Evolutionary conservation across 768 basidiomycete genomes (phyloP).

Genomic region (Porpolomopsis calyptriformis): DNA sequence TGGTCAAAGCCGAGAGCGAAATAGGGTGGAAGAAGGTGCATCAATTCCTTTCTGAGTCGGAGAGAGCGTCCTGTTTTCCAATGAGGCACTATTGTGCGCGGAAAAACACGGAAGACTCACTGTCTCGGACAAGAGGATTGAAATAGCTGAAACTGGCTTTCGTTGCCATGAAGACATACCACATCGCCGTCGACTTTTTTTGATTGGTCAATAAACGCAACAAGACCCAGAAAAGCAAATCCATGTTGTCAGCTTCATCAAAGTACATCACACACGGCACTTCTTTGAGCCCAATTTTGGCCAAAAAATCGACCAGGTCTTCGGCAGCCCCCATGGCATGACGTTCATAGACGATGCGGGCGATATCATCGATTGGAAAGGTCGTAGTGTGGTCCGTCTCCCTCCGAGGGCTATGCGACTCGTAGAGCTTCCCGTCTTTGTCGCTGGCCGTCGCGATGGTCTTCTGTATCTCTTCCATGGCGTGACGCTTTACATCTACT

Average conservation of each 20-base stretch:
- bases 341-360: not conserved
- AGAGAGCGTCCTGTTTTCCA: conserved; percentile 8
- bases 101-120: conserved; percentile 6
- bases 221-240: conserved; percentile 5
- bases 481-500: no score
- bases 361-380: no score
- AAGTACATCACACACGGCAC: conserved; percentile 8
- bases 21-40: conserved; percentile 7
- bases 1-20: conserved; percentile 13
- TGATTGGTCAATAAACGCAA: conserved; percentile 9
- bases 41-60: conserved; percentile 7
- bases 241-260: conserved; percentile 11
- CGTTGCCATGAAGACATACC: conserved; percentile 11
- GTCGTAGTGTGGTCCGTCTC: no score
- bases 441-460: no score
- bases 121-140: not conserved
- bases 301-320: not conserved
- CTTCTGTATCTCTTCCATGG: no score
- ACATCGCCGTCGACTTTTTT: conserved; percentile 5
- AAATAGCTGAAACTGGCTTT: conserved; percentile 8
- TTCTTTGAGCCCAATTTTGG: not conserved
- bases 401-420: no score
- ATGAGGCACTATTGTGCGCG: not conserved
- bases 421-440: no score
- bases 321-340: not conserved